These are phyloP conservation scores for Wallacemonas collosoma DNA, from an alignment of 208 protist genomes.

Conservation along the genomic window DNA sequence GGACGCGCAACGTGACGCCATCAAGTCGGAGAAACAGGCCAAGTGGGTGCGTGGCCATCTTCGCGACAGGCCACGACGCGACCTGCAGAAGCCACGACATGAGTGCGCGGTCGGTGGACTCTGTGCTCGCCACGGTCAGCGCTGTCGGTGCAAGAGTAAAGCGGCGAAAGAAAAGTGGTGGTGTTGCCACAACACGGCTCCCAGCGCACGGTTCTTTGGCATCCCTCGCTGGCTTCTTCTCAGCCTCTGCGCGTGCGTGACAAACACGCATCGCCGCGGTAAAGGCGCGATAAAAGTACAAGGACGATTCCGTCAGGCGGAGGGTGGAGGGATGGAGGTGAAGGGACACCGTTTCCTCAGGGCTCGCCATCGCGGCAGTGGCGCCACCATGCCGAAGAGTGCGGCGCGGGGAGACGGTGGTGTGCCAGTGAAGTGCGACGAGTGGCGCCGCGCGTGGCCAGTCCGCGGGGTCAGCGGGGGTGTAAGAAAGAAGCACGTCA, in stretches of 20 bases:
- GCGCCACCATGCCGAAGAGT: not conserved
- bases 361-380: not conserved
- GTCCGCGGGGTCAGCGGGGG: constrained; percentile 1
- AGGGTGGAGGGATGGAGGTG: not conserved
- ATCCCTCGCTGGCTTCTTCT: not conserved
- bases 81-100: not conserved
- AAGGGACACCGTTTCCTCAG: not conserved
- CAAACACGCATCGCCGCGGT: not conserved
- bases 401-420: not conserved
- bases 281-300: not conserved
- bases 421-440: not conserved
- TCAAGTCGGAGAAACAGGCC: constrained; percentile 3
- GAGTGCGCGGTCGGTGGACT: not conserved
- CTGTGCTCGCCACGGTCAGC: constrained; percentile 3
- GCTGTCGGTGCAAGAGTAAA: not conserved
- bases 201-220: not conserved
- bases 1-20: constrained; percentile 6
- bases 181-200: not conserved
- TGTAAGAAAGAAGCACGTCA: not conserved
- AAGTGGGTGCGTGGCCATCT: constrained; percentile 1
- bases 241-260: not conserved
- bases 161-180: not conserved
- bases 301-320: not conserved
- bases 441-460: not conserved
- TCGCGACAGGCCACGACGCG: not conserved